Evolutionary conservation across 2,329 filamentous ascomycete species (phyloP).

Genomic region (Daldinia eschscholtzii): DNA sequence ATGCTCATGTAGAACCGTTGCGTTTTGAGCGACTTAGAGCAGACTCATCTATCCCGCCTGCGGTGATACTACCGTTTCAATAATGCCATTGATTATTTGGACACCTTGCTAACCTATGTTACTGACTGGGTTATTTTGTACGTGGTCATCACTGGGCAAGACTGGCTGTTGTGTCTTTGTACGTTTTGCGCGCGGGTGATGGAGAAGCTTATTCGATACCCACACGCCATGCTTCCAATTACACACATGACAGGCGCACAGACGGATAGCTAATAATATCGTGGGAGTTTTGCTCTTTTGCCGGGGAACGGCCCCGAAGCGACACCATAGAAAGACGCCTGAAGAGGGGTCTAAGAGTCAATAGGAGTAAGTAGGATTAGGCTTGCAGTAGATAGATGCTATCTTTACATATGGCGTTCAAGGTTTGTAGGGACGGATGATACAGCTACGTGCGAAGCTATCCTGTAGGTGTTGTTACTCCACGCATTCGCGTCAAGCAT

Average conservation of each 20-base stretch:
- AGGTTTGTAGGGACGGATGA: background rate
- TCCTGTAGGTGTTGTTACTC: background rate
- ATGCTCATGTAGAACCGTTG: background rate
- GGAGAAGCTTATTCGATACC: conserved; percentile 36
- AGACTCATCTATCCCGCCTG: background rate
- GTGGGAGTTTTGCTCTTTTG: background rate
- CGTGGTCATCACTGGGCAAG: background rate
- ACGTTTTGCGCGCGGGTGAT: conserved; percentile 34
- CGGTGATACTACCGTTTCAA: background rate
- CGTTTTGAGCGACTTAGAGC: background rate
- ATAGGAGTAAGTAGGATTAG: too few species aligned
- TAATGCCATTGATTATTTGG: background rate
- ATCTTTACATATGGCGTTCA: background rate
- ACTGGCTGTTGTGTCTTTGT: conserved; percentile 21
- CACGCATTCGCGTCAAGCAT: background rate
- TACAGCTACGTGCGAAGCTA: conserved; percentile 12
- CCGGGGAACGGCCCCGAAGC: background rate
- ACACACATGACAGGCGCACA: conserved; percentile 3
- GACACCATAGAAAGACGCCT: background rate
- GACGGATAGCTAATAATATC: background rate
- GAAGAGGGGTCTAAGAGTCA: too few species aligned
- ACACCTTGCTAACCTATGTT: too few species aligned
- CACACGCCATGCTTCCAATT: conserved; percentile 21
- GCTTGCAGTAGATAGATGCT: background rate
- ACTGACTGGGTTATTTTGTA: background rate